Base-by-base conservation (phyloP, 2,329 filamentous ascomycete species). In the Ambrosiella beaveri region DNA sequence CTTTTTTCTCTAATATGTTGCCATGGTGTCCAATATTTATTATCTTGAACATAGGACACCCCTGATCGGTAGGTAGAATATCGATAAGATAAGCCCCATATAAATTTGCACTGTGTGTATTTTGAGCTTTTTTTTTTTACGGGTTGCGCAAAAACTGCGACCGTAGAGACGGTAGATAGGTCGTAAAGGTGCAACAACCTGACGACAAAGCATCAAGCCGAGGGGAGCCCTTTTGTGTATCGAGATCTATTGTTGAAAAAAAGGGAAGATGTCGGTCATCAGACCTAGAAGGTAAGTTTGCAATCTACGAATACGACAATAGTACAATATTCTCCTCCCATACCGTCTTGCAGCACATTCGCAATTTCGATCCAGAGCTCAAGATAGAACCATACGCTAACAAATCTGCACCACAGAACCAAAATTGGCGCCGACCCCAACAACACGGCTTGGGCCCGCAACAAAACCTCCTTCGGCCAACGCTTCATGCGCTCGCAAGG, bases 361-460 rank as follows among this genome's bases (percentile, higher is more conserved):
- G 27, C 27, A 27, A 27, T 27, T 4, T 27, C 27, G 27, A 27
- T 27, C 3, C 27, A 27, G 27, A 27, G 27, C 27, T 27, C 27
- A 27, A 17, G 13, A 7, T 12, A 35, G 27, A 17, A 13, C 35
- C 47, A 15, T 3, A 35, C 8, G 15, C 54, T 57, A 54, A 53
- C 39, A 15, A 45, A 4, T 17, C 15, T 37, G 8, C 7, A 7
- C 15, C 4, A n/a, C 57, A 69, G 69, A 56, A 64, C 76, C 53
- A 95, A 91, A 72, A 82, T 97, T 67, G 85, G 85, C 63, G 78
- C 85, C 68, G 93, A 98, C 71, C 93, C 93, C 7, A 96, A 97
- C 73, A 98, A 97, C 70, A 95, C 88, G 53, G 82, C 80, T 76
- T 98, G 93, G 93, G 83, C 85, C 59, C 83, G 84, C 65, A 85